Percentiles rank a stretch among this genome's conserved stretches.
Conservation (phyloP, 768 basidiomycete genomes). For the Tylopilus vinaceipallidus region DNA sequence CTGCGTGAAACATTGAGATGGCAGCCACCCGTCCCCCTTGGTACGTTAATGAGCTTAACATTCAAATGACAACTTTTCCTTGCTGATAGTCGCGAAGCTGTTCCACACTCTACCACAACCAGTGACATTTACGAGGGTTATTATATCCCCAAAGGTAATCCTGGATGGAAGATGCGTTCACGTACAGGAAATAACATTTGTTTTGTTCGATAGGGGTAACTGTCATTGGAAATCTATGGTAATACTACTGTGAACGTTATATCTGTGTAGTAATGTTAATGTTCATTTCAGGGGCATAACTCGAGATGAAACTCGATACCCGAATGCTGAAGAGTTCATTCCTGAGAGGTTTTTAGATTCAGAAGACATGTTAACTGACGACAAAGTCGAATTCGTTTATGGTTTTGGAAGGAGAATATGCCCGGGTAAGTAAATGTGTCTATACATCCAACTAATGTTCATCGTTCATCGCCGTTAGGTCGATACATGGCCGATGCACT, state of each 20-base stretch:
- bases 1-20: constrained; percentile 11
- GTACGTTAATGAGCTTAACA: background rate
- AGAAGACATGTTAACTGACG: constrained; percentile 7
- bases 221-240: constrained; percentile 16
- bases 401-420: constrained; percentile 18
- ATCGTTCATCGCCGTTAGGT: constrained; percentile 2
- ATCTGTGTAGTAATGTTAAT: background rate
- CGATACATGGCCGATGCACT: constrained; percentile 4
- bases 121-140: constrained; percentile 44
- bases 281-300: constrained; percentile 11
- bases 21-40: constrained; percentile 6
- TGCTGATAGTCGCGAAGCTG: constrained; percentile 2
- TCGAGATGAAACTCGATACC: constrained; percentile 19
- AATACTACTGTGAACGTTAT: background rate
- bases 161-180: background rate
- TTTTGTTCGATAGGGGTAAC: constrained; percentile 6
- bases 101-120: constrained; percentile 24
- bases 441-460: background rate
- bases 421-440: constrained; percentile 6
- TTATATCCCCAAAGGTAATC: constrained; percentile 48
- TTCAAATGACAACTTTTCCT: background rate
- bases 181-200: background rate
- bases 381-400: constrained; percentile 9
- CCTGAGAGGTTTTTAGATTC: constrained; percentile 15
- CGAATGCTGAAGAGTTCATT: constrained; percentile 12